Conservation (phyloP, 2,329 filamentous ascomycete species). For the Neonectria coccinea region DNA sequence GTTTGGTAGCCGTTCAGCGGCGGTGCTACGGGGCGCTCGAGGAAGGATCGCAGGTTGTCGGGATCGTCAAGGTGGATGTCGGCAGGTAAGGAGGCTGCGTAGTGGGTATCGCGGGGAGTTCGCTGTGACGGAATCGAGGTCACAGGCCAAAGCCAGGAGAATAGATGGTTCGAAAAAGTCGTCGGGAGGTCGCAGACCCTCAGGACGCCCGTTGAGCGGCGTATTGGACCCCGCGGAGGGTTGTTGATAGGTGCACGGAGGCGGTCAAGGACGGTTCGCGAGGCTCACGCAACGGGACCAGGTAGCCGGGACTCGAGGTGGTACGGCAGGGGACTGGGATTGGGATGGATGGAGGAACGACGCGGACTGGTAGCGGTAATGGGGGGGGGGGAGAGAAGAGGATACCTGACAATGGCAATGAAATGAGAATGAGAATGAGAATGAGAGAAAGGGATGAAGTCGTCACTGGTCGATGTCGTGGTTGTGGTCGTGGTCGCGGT, state of each 20-base stretch:
- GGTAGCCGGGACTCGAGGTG: conserved; percentile 1
- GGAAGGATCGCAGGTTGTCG: background rate
- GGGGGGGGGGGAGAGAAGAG: background rate
- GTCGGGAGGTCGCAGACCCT: background rate
- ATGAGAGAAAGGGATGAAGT: background rate
- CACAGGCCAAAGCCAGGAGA: background rate
- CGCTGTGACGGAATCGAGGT: background rate
- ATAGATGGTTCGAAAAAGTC: background rate
- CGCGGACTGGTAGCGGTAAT: background rate
- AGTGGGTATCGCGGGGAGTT: conserved; percentile 1
- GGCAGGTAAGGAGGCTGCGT: conserved; percentile 28
- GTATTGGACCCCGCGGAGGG: conserved; percentile 5
- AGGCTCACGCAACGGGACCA: conserved; percentile 3
- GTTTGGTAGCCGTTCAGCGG: conserved; percentile 20
- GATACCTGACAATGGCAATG: background rate
- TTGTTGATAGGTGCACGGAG: conserved; percentile 5
- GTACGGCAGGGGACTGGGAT: conserved; percentile 2
- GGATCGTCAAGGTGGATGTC: conserved; percentile 20
- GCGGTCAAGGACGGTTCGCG: conserved; percentile 7
- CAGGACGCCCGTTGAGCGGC: background rate
- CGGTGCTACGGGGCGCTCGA: background rate
- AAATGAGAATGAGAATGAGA: background rate
- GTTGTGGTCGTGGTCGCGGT: background rate
- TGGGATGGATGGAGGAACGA: background rate
- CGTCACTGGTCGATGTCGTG: background rate